Base-by-base conservation (phyloP, 164 flowering plant species). In the Paratinospora sagittata region DNA sequence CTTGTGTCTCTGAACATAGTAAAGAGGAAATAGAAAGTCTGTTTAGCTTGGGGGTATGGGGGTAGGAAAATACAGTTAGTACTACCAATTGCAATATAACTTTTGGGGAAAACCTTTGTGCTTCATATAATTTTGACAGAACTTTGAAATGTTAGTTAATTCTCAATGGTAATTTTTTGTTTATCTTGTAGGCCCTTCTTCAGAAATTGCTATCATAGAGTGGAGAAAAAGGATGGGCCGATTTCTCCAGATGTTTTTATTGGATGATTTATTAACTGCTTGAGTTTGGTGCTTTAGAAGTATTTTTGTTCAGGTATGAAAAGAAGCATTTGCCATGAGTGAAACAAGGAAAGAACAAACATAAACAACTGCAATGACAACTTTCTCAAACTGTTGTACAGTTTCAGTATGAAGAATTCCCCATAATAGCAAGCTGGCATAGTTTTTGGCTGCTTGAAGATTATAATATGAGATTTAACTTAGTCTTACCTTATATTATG, bases 151-250 rank as follows among this genome's bases (percentile, higher is more conserved):
- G 30, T 23, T 26, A 1, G 26, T 17, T 33, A 64, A 17, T 30
- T 11, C 21, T 64, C 39, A 64, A 34, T n/a, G 36, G 41, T 33
- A 8, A 30, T 64, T 24, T 64, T 64, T 33, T 65, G 45, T 65
- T 64, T 34, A n/a, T 16, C 8, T 34, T 65, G 67, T 65, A 65
- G 67, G 23, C 67, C 67, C 67, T 65, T 65, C 67, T 65, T 65
- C 67, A 30, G 43, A 65, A 65, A 30, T 17, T 65, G 34, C 33
- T 65, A 14, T 65, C 67, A 27, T 65, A 13, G 23, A 27, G 19
- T 11, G 41, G 41, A 13, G 19, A 65, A 65, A 30, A 41, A 19
- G 23, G 27, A 37, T 14, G 39, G 8, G 4, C 7, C 61, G 7
- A 55, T 55, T 55, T 55, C 21, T 14, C 24, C 24, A n/a, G n/a